A percentile compares a stretch with the other conserved stretches of the same genome.
Conservation (phyloP, 2,329 filamentous ascomycete species). For the Xylariaceae sp. region DNA sequence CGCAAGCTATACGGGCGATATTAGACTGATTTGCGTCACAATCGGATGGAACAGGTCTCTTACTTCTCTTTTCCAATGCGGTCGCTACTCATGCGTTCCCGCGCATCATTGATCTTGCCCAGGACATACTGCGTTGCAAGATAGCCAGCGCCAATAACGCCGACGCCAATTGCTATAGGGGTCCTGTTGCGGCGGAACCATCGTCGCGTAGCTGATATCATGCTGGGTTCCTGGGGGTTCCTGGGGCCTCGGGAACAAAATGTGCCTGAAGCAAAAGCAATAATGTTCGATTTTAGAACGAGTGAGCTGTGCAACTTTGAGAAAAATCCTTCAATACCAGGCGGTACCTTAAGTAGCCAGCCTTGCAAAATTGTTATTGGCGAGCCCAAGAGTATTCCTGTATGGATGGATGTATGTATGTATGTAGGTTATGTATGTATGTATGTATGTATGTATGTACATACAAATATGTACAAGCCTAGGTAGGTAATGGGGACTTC, state of each 20-base stretch:
- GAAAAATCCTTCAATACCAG: conserved; percentile 20
- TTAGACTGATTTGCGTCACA: background rate
- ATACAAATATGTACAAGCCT: background rate
- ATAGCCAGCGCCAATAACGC: conserved; percentile 87
- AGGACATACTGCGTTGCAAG: conserved; percentile 91
- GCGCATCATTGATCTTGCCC: conserved; percentile 86
- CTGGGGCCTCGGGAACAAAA: conserved; percentile 13
- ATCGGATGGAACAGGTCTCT: conserved; percentile 33
- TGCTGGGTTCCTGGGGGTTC: conserved; percentile 41
- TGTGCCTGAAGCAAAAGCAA: conserved; percentile 3
- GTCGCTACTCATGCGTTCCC: conserved; percentile 95
- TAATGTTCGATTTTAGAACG: background rate
- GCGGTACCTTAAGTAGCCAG: background rate
- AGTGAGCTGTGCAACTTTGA: conserved; percentile 12
- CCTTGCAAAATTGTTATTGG: conserved; percentile 12
- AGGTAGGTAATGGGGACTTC: background rate
- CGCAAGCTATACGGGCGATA: conserved; percentile 65
- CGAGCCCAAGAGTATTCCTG: background rate
- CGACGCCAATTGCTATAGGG: conserved; percentile 83
- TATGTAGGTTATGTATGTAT: too few species aligned
- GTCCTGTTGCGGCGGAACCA: conserved; percentile 94
- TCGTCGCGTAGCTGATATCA: conserved; percentile 75
- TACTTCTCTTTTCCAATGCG: conserved; percentile 97
- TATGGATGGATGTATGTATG: background rate
- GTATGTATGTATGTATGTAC: too few species aligned